A percentile compares a stretch with the other conserved stretches of the same genome.
Conservation (phyloP, 306 rosid species). For the Geum urbanum region DNA sequence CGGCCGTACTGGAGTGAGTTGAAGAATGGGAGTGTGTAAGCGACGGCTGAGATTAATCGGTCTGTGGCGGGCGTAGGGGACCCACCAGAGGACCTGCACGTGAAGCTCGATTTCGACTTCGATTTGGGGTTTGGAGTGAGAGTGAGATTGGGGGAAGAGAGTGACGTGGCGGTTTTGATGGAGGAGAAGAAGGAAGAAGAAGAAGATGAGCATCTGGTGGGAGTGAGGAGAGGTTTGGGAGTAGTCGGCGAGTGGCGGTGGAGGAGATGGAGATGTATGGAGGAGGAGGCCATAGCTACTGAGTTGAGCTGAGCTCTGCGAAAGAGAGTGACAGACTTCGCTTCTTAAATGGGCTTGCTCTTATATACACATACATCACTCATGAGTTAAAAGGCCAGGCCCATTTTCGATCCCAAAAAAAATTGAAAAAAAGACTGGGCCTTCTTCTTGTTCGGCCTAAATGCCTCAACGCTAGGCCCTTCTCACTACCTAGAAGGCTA, state of each 20-base stretch:
- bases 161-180: background rate
- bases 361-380: no score
- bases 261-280: constrained; percentile 30
- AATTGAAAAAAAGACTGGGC: no score
- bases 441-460: no score
- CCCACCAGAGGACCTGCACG: constrained; percentile 38
- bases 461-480: no score
- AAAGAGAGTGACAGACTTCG: background rate
- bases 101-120: constrained; percentile 17
- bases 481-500: no score
- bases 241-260: constrained; percentile 21
- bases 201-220: background rate
- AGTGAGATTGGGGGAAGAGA: constrained; percentile 6
- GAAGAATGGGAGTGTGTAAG: constrained; percentile 86
- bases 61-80: constrained; percentile 46
- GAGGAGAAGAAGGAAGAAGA: background rate
- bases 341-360: no score
- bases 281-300: constrained; percentile 34
- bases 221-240: constrained; percentile 11
- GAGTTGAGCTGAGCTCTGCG: background rate
- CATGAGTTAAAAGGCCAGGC: background rate
- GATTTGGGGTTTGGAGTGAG: background rate
- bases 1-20: constrained; percentile 85
- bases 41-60: constrained; percentile 69
- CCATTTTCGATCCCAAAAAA: no score